These are phyloP conservation scores for Ascoidea asiatica DNA, from an alignment of 805 yeast species.

Conservation along the genomic window DNA sequence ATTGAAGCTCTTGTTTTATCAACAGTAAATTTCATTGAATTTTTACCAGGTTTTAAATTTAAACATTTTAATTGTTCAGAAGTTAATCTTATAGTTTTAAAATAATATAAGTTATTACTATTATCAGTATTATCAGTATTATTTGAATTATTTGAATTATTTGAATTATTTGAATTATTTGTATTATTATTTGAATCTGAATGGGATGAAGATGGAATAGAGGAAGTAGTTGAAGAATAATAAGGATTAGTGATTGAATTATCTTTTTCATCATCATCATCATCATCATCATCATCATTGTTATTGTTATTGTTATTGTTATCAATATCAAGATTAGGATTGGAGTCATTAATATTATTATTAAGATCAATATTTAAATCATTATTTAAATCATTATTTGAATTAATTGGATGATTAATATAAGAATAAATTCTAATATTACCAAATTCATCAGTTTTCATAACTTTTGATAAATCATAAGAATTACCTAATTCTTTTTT, in stretches of 20 bases:
- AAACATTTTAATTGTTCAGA: slow-evolving; percentile 75
- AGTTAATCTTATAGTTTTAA: slow-evolving; percentile 80
- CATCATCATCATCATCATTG: too few relatives aligned
- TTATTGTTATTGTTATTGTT: neutral
- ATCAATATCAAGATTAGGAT: neutral
- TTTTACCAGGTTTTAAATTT: slow-evolving; percentile 65
- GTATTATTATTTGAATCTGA: slow-evolving; percentile 9
- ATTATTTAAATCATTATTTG: slow-evolving; percentile 6
- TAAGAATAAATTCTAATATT: slow-evolving; percentile 37
- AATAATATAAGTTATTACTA: slow-evolving; percentile 40
- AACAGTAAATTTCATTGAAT: slow-evolving; percentile 66
- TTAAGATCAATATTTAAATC: too few relatives aligned
- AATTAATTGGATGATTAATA: slow-evolving; percentile 14
- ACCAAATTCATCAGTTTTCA: slow-evolving; percentile 52
- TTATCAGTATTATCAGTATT: slow-evolving; percentile 4
- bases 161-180: slow-evolving; percentile 7
- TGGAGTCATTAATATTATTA: neutral
- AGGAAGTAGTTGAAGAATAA: slow-evolving; percentile 10
- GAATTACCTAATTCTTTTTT: slow-evolving; percentile 60
- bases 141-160: neutral
- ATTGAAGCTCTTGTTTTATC: slow-evolving; percentile 74
- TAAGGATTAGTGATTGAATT: too few relatives aligned
- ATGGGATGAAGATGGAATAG: slow-evolving; percentile 6
- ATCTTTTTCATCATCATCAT: too few relatives aligned
- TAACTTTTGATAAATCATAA: slow-evolving; percentile 28